Conservation (phyloP, 2,329 filamentous ascomycete genomes). For the Aspergillus texensis region DNA sequence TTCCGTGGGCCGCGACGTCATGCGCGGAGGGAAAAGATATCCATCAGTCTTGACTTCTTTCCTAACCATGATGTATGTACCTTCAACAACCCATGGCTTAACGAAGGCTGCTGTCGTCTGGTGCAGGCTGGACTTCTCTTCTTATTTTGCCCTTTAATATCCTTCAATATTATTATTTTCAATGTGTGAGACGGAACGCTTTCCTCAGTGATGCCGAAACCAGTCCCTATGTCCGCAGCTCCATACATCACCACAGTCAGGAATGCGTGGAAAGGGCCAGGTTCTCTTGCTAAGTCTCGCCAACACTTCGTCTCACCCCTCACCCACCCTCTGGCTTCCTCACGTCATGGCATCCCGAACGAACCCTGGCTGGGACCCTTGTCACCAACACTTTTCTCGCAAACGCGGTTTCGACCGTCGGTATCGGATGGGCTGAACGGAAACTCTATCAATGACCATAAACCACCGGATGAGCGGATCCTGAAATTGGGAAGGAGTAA, state of each 20-base stretch:
- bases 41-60: background rate
- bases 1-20: background rate
- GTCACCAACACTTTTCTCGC: slow-evolving; percentile 29
- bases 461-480: slow-evolving; percentile 61
- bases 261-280: background rate
- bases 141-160: background rate
- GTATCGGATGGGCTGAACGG: slow-evolving; percentile 26
- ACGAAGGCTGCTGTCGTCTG: slow-evolving; percentile 6
- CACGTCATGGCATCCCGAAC: slow-evolving; percentile 38
- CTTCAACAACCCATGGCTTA: slow-evolving; percentile 10
- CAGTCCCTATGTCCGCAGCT: slow-evolving; percentile 14
- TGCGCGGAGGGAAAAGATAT: background rate
- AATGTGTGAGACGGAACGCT: background rate
- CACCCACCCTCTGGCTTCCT: slow-evolving; percentile 37
- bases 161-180: background rate
- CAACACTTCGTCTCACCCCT: slow-evolving; percentile 33
- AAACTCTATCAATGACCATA: slow-evolving; percentile 40
- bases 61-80: background rate
- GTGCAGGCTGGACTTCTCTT: slow-evolving; percentile 5
- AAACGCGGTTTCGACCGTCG: slow-evolving; percentile 22
- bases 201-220: slow-evolving; percentile 31
- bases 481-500: slow-evolving; percentile 65
- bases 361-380: slow-evolving; percentile 38
- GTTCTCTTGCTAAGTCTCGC: background rate
- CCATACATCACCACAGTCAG: slow-evolving; percentile 15